A percentile compares a stretch with the other conserved stretches of the same genome.
Conservation (phyloP, 2,329 filamentous ascomycete genomes). For the Venturia pyrina region DNA sequence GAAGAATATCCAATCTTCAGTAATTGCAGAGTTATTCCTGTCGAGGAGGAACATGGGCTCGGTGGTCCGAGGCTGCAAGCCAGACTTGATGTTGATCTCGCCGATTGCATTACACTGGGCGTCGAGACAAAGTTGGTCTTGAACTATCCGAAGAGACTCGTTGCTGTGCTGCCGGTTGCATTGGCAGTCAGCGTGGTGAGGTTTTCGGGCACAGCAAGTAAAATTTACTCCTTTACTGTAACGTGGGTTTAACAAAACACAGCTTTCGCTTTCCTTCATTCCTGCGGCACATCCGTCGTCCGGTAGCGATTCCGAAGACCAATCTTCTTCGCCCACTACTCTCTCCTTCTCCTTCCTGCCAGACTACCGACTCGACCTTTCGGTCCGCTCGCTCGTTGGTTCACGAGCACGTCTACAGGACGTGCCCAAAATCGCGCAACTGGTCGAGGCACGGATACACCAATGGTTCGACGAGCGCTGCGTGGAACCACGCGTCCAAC, state of each 20-base stretch:
- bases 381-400: conserved; percentile 68
- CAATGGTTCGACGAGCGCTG: conserved; percentile 82
- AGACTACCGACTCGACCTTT: conserved; percentile 77
- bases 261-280: conserved; percentile 80
- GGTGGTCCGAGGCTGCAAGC: conserved; percentile 75
- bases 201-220: conserved; percentile 68
- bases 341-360: conserved; percentile 91
- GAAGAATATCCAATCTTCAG: conserved; percentile 99
- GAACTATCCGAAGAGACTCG: conserved; percentile 86
- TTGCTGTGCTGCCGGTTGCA: conserved; percentile 84
- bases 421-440: conserved; percentile 78
- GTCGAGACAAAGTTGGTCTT: conserved; percentile 89
- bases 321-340: conserved; percentile 53
- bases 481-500: conserved; percentile 78
- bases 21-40: conserved; percentile 91
- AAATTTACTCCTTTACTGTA: neutral
- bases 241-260: neutral
- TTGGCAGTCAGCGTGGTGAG: conserved; percentile 84
- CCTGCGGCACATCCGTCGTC: conserved; percentile 43
- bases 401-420: conserved; percentile 73
- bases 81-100: conserved; percentile 92
- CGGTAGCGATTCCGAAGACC: conserved; percentile 30
- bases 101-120: conserved; percentile 89
- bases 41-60: conserved; percentile 52
- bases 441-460: conserved; percentile 70